phyloP scores from a whole-genome alignment of 305 asterid genomes.

The Rubia peregrina region DNA sequence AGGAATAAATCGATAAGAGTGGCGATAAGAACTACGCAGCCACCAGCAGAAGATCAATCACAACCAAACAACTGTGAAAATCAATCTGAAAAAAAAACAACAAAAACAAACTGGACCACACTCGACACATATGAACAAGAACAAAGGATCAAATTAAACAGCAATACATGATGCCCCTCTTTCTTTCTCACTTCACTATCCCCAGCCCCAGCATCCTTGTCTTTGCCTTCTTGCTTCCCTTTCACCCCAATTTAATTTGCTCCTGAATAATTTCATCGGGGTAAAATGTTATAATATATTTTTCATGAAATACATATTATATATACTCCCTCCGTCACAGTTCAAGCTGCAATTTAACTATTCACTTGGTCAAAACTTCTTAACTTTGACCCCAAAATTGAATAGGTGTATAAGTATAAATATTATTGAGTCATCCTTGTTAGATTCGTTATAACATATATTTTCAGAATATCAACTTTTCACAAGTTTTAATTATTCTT shows the following conservation, averaged over 20 bases:
- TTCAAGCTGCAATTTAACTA: no score
- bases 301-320: no score
- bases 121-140: conserved; percentile 6
- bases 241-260: not conserved
- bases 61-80: not conserved
- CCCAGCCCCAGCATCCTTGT: not conserved
- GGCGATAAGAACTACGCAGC: not conserved
- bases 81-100: not conserved
- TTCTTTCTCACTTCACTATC: not conserved
- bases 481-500: no score
- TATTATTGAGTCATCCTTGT: no score
- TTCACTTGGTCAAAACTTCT: no score
- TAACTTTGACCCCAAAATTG: no score
- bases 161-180: not conserved
- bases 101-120: conserved; percentile 7
- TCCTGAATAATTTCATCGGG: not conserved
- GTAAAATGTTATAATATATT: no score
- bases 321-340: no score
- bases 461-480: no score
- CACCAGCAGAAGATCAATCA: not conserved
- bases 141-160: not conserved
- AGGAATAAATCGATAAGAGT: not conserved
- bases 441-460: no score
- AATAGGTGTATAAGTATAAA: no score
- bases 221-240: not conserved